Evolutionary conservation across 1,284 basidiomycete genomes (phyloP).

Genomic region (Wallemia ichthyophaga): DNA sequence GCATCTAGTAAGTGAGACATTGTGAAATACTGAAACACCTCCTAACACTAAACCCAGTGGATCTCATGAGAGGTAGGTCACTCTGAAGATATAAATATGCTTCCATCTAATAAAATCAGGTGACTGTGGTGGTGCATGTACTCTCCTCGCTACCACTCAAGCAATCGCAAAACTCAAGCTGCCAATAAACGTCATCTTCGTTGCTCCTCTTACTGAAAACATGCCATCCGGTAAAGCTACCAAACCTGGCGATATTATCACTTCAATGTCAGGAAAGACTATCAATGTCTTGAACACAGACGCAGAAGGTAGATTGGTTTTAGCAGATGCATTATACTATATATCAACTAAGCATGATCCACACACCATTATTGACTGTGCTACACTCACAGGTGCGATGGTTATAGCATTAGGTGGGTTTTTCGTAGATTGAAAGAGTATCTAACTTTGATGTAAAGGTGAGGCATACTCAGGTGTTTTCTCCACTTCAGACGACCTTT

Average conservation of each 20-base stretch:
- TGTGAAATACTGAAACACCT: conserved; percentile 14
- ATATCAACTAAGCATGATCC: conserved; percentile 46
- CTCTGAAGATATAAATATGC: too few relatives aligned
- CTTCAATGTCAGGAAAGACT: conserved; percentile 27
- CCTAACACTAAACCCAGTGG: conserved; percentile 4
- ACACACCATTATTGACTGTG: conserved; percentile 54
- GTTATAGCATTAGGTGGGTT: conserved; percentile 35
- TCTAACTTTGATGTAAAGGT: conserved; percentile 7
- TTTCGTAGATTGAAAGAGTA: conserved; percentile 52
- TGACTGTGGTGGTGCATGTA: conserved; percentile 67
- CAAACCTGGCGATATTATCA: conserved; percentile 39
- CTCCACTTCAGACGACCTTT: conserved; percentile 35
- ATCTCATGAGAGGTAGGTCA: conserved; percentile 1
- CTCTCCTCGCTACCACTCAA: conserved; percentile 35
- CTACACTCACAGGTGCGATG: conserved; percentile 45
- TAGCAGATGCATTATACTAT: conserved; percentile 58
- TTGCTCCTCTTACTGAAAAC: conserved; percentile 57
- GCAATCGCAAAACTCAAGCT: conserved; percentile 32
- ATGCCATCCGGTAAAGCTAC: conserved; percentile 55
- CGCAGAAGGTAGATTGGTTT: conserved; percentile 51
- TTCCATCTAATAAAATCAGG: conserved; percentile 14
- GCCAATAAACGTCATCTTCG: conserved; percentile 41
- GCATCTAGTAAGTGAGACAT: conserved; percentile 22
- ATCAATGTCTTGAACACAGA: conserved; percentile 72
- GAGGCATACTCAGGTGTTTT: conserved; percentile 4